phyloP scores from a whole-genome alignment of 352 stramenopile species.

The Phytophthora aleatoria region DNA sequence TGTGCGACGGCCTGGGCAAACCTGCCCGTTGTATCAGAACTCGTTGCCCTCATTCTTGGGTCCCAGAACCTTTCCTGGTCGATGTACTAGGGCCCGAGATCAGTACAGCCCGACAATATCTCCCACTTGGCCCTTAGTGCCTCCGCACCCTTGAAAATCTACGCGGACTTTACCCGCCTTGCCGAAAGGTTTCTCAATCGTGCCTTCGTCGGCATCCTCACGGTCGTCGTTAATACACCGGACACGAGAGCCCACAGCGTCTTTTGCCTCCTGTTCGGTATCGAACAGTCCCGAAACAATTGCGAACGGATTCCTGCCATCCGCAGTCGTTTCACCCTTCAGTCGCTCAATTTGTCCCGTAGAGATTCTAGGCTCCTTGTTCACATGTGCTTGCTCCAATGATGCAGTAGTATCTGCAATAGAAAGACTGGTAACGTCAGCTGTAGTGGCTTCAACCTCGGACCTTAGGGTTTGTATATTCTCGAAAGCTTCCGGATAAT shows the following conservation, averaged over 20 bases:
- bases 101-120: slow-evolving; percentile 41
- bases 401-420: neutral
- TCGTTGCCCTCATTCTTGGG: no score
- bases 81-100: neutral
- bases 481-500: slow-evolving; percentile 57
- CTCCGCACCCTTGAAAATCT: slow-evolving; percentile 43
- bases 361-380: neutral
- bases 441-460: neutral
- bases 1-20: no score
- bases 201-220: slow-evolving; percentile 35
- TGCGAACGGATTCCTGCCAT: slow-evolving; percentile 67
- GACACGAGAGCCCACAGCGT: slow-evolving; percentile 34
- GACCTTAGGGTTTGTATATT: neutral
- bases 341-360: slow-evolving; percentile 59
- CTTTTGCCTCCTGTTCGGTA: slow-evolving; percentile 47
- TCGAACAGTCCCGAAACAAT: slow-evolving; percentile 65
- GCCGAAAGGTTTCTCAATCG: slow-evolving; percentile 75
- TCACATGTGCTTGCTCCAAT: neutral
- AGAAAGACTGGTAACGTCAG: neutral
- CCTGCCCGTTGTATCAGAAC: no score
- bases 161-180: slow-evolving; percentile 81
- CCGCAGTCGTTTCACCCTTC: slow-evolving; percentile 67
- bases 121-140: slow-evolving; percentile 53
- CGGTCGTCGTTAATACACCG: slow-evolving; percentile 9
- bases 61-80: no score